Base-by-base conservation (phyloP, 176 grass and related monocot genomes). In the Cymbopogon citratus region DNA sequence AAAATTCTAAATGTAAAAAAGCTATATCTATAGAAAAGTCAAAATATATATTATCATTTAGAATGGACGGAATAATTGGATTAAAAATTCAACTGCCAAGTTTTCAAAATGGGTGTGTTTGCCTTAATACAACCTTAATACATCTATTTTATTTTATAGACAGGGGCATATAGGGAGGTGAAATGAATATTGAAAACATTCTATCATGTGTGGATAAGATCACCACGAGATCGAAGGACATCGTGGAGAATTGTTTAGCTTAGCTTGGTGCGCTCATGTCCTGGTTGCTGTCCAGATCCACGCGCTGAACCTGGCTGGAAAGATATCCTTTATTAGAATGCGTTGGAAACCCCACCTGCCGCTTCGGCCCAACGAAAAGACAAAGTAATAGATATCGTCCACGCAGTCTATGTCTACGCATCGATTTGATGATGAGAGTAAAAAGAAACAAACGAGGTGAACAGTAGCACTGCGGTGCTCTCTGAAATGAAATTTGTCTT, bases 301-400 rank as follows among this genome's bases (percentile, higher is more conserved):
- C 49, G 63, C 73, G 48, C 48, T 77, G 82, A 84, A 78, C 66
- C 74, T 78, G 83, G 74, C 26, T 63, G 19, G 74, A 71, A 78
- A 78, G 18, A 28, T 23, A 60, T 34, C 35, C 63, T 26, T 12
- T 33, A 78, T 71, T 62, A 28, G 43, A 74, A 83, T 64, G 57
- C 21, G 5, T 57, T 24, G 54, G 24, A 5, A 51, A n/a, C 21
- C 14, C 26, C 21, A 70, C 34, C 23, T 18, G 9, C 71, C 41
- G 26, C 36, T 34, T 78, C 24, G 59, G 74, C 31, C 36, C 82
- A 77, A 11, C 64, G 28, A 77, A 41, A 45, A 54, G 48, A 61
- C 82, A 84, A 77, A 60, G 25, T 66, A 39, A 28, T 66, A 44
- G 59, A 83, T 67, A 60, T 13, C 36, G 63, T 83, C 21, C 68